Percentiles rank a stretch among this genome's conserved stretches.
Evolutionary conservation across 345 rosid species (phyloP).

Genomic region (Draba incana): DNA sequence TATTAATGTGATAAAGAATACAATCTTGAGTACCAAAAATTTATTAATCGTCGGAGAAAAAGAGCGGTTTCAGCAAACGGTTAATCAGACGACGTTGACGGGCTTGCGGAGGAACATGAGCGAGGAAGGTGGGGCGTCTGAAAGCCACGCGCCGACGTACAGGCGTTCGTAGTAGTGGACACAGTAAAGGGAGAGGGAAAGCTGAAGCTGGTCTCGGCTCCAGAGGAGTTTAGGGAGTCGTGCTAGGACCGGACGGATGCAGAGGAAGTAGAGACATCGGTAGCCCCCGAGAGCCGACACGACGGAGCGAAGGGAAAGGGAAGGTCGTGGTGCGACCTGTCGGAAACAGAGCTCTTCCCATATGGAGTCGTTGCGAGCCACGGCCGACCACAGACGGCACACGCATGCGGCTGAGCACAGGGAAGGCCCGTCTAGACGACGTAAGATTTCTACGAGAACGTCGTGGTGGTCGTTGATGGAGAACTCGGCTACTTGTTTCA

Average conservation of each 20-base stretch:
- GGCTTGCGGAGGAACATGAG: constrained; percentile 91
- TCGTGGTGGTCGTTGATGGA: constrained; percentile 82
- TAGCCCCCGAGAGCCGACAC: constrained; percentile 92
- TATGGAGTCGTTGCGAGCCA: constrained; percentile 68
- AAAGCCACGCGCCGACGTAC: constrained; percentile 41
- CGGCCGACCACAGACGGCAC: constrained; percentile 84
- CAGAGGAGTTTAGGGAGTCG: constrained; percentile 43
- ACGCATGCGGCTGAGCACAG: constrained; percentile 85
- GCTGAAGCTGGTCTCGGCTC: constrained; percentile 72
- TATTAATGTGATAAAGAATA: constrained; percentile 35
- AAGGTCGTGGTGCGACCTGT: constrained; percentile 63
- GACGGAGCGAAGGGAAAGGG: constrained; percentile 63
- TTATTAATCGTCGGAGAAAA: constrained; percentile 14
- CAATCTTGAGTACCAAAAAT: constrained; percentile 15
- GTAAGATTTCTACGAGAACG: constrained; percentile 73
- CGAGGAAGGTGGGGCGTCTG: constrained; percentile 65
- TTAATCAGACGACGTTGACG: constrained; percentile 56
- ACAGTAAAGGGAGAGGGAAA: constrained; percentile 82
- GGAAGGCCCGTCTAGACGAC: constrained; percentile 82
- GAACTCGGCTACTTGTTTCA: constrained; percentile 37
- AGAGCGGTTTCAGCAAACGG: not conserved
- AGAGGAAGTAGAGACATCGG: constrained; percentile 80
- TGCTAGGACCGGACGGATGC: constrained; percentile 66
- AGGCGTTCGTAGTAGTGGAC: constrained; percentile 83
- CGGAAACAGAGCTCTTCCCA: constrained; percentile 97